A percentile compares a stretch with the other conserved stretches of the same genome.
Conservation (phyloP, 225 moss, liverwort and hornwort species). For the Neckera pumila region DNA sequence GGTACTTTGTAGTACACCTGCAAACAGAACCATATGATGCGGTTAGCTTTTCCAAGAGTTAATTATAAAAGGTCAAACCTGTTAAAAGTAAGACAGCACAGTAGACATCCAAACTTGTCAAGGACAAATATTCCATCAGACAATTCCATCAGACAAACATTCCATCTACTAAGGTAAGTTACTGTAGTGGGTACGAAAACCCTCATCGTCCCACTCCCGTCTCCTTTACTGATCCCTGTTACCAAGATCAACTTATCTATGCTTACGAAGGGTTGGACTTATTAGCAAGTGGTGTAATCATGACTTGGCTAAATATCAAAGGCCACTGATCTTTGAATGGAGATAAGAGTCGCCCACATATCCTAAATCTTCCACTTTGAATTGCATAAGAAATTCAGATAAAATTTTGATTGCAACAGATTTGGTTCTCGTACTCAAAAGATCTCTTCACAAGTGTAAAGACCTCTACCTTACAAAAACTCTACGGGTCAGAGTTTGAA, state of each 20-base stretch:
- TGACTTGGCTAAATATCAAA: background rate
- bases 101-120: background rate
- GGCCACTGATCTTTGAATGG: background rate
- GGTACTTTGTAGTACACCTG: constrained; percentile 44
- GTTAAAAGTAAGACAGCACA: background rate
- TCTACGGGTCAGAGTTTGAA: background rate
- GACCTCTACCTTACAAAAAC: background rate
- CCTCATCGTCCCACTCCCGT: background rate
- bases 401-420: too few relatives aligned
- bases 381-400: background rate
- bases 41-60: background rate
- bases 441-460: background rate
- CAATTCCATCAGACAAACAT: too few relatives aligned
- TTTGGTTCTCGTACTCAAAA: background rate
- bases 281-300: background rate
- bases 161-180: background rate
- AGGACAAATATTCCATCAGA: background rate
- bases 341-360: background rate
- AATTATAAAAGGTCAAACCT: background rate
- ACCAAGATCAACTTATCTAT: background rate
- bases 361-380: background rate
- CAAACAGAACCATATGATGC: background rate
- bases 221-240: background rate
- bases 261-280: background rate
- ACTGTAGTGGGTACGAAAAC: background rate